A percentile compares a stretch with the other conserved stretches of the same genome.
Conservation (phyloP, 805 yeast species). For the Candida michaelii region DNA sequence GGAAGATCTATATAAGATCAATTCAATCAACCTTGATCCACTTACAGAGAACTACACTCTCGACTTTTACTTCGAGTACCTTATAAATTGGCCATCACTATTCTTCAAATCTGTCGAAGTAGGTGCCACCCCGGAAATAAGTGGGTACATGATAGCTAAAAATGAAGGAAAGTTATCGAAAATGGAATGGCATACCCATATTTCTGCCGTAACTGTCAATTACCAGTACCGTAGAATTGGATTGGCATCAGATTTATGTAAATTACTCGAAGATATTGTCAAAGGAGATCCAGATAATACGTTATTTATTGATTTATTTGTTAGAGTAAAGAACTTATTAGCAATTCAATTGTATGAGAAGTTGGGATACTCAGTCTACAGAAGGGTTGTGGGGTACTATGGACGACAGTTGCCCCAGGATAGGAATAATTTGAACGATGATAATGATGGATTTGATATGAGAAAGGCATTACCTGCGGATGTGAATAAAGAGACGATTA, state of each 20-base stretch:
- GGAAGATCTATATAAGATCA: conserved; percentile 72
- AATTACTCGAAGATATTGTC: conserved; percentile 69
- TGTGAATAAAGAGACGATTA: conserved; percentile 47
- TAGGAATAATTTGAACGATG: conserved; percentile 55
- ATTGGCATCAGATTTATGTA: conserved; percentile 76
- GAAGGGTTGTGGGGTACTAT: conserved; percentile 90
- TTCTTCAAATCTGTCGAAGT: conserved; percentile 72
- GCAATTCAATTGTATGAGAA: conserved; percentile 85
- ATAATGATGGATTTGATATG: conserved; percentile 87
- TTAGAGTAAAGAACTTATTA: conserved; percentile 76
- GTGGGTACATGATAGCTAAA: conserved; percentile 94
- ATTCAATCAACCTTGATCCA: conserved; percentile 79
- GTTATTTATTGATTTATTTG: conserved; percentile 87
- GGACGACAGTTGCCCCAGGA: conserved; percentile 53
- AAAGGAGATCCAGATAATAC: conserved; percentile 72
- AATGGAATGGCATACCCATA: conserved; percentile 93
- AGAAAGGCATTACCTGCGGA: conserved; percentile 65
- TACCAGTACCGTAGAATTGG: conserved; percentile 83
- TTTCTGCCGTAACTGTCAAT: conserved; percentile 91
- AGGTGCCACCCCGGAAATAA: conserved; percentile 22
- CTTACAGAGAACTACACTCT: conserved; percentile 89
- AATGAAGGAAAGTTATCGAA: conserved; percentile 72
- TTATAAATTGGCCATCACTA: conserved; percentile 83
- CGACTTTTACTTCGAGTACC: conserved; percentile 79
- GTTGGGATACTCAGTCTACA: conserved; percentile 77